These are phyloP conservation scores for Roridomyces roridus DNA, from an alignment of 768 basidiomycete genomes.

Conservation along the genomic window DNA sequence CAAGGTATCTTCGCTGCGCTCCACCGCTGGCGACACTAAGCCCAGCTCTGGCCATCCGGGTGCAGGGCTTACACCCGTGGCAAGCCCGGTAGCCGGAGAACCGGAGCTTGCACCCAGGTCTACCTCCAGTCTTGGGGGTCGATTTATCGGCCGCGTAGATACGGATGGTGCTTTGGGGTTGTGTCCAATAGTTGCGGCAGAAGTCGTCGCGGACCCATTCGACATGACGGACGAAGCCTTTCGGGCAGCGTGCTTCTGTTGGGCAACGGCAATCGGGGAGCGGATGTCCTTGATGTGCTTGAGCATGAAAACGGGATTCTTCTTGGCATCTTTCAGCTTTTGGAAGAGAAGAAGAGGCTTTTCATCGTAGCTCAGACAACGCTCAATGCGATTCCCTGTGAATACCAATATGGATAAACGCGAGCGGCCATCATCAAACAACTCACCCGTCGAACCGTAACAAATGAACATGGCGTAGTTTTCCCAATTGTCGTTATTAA, in stretches of 20 bases:
- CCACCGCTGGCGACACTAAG: conserved; percentile 62
- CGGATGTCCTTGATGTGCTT: conserved; percentile 97
- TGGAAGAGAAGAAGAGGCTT: conserved; percentile 97
- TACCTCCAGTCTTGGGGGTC: conserved; percentile 76
- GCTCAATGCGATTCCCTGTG: conserved; percentile 79
- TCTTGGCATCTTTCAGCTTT: conserved; percentile 94
- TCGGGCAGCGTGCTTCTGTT: conserved; percentile 92
- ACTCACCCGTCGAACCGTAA: conserved; percentile 87
- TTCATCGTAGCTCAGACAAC: conserved; percentile 97
- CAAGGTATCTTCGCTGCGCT: conserved; percentile 41
- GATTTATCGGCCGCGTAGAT: conserved; percentile 46
- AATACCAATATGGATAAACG: not conserved
- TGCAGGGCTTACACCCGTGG: conserved; percentile 67
- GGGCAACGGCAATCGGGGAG: conserved; percentile 95
- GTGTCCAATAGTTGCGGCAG: conserved; percentile 50
- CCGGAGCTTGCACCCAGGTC: conserved; percentile 53
- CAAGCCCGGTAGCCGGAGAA: conserved; percentile 46
- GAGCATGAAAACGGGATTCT: conserved; percentile 99
- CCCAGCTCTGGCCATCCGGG: conserved; percentile 79
- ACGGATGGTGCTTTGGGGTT: conserved; percentile 43
- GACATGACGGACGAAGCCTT: conserved; percentile 70
- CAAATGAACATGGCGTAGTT: conserved; percentile 99
- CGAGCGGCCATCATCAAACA: conserved; percentile 2
- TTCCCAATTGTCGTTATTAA: conserved; percentile 98
- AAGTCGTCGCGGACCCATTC: conserved; percentile 45